Evolutionary conservation across 345 rosid genomes (phyloP), one percentile per base, ranked within the genome.

Genomic region (Luvunga scandens): DNA sequence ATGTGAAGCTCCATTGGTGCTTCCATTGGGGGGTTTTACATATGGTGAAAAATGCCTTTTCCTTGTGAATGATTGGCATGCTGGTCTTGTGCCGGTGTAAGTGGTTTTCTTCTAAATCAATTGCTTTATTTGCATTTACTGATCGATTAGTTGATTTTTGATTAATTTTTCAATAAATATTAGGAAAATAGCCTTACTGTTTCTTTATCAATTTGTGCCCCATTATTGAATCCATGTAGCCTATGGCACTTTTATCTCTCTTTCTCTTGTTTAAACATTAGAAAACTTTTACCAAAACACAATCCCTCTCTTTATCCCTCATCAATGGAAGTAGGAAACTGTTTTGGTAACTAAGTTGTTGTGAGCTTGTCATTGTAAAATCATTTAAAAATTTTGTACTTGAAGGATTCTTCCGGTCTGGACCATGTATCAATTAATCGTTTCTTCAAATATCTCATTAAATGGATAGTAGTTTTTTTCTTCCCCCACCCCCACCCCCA

Each of bases 11-110:
- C 99, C 98, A 24, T 82, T 96, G 39, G 91, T 96, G 81, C 91
- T 96, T 75, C 97, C 97, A 63, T 80, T 96, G 76, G 98, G 99
- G 73, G 99, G 99, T 25, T 93, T 84, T 71, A 93, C 94, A 28
- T 96, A 92, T 66, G 99, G 99, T 62, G 98, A 92, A 83, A 93
- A 92, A 76, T 91, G 96, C 75, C 87, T 96, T 68, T 96, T 93
- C 83, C 92, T 96, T 39, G 97, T 91, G 78, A 96, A 96, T 79
- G 99, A 96, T 87, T 96, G 99, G 99, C 99, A 96, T 80, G 97
- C 98, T 59, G 86, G 98, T 76, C 93, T 96, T 69, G 98, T 96
- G 66, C 94, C 99, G n/a, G 87, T 91, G 98, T 96, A 88, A 92
- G 83, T 78, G 36, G 19, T 74, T 71, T 34, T 12, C 75, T 50